Evolutionary conservation across 371 early-diverging fungal species (phyloP).

Genomic region (Lichtheimia ornata): DNA sequence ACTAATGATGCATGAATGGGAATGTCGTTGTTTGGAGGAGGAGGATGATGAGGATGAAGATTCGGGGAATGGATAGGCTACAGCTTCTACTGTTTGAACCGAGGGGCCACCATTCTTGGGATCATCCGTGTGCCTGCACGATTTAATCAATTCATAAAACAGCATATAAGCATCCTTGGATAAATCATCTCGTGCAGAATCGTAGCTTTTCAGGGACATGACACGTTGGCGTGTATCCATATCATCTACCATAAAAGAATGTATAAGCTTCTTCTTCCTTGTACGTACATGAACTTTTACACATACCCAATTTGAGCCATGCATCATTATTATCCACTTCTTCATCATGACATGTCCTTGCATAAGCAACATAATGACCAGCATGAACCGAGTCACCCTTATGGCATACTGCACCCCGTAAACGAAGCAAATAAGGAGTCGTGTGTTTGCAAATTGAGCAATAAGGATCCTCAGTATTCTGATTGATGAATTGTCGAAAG

Average conservation of each 20-base stretch:
- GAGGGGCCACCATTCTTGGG: too few relatives aligned
- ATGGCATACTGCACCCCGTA: conserved; percentile 60
- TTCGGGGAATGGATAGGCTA: too few relatives aligned
- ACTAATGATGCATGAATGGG: too few relatives aligned
- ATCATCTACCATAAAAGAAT: conserved; percentile 25
- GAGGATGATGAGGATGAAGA: too few relatives aligned
- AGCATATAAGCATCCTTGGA: conserved; percentile 55
- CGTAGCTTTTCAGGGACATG: background rate
- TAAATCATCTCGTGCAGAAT: conserved; percentile 26
- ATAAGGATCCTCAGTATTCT: conserved; percentile 21
- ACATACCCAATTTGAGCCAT: conserved; percentile 31
- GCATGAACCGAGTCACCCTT: conserved; percentile 40
- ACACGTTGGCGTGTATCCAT: conserved; percentile 30
- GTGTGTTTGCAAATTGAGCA: conserved; percentile 17
- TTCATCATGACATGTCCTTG: conserved; percentile 21
- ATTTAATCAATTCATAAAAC: conserved; percentile 52
- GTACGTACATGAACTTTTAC: too few relatives aligned
- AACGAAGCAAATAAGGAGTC: conserved; percentile 44
- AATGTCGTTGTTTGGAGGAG: too few relatives aligned
- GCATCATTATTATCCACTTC: conserved; percentile 5
- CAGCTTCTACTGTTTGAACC: too few relatives aligned
- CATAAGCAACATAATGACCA: conserved; percentile 59
- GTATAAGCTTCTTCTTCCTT: too few relatives aligned
- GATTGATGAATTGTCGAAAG: conserved; percentile 51
- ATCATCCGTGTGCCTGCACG: conserved; percentile 3